A percentile compares a stretch with the other conserved stretches of the same genome.
These are phyloP conservation scores for Leptomonas seymouri DNA, from an alignment of 208 protist genomes.

Conservation along the genomic window DNA sequence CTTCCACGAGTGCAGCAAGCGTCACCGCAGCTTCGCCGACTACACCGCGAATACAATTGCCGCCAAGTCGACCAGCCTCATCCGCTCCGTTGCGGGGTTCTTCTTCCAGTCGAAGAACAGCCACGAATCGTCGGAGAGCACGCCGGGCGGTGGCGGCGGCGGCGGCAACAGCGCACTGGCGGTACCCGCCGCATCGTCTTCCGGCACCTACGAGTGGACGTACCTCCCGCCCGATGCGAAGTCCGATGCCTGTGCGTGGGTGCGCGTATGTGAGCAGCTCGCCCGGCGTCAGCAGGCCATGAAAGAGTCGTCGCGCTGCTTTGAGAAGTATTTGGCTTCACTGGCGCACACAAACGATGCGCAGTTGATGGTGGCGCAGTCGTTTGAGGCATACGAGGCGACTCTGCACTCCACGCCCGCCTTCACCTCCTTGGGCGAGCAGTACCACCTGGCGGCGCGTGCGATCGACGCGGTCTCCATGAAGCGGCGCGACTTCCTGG, in stretches of 20 bases:
- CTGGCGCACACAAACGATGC: constrained; percentile 33
- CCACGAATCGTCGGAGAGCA: constrained; percentile 26
- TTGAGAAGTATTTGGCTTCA: constrained; percentile 51
- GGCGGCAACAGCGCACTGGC: constrained; percentile 11
- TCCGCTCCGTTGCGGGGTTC: constrained; percentile 61
- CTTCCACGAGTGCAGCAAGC: constrained; percentile 61
- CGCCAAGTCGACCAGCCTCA: constrained; percentile 52
- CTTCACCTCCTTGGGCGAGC: constrained; percentile 30
- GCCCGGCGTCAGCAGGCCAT: constrained; percentile 46
- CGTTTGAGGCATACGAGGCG: constrained; percentile 42
- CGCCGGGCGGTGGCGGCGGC: constrained; percentile 6
- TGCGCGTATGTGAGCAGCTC: constrained; percentile 42
- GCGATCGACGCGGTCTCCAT: constrained; percentile 34
- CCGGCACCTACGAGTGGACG: constrained; percentile 33
- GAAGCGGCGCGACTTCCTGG: constrained; percentile 36
- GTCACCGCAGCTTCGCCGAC: constrained; percentile 51
- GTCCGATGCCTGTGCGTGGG: constrained; percentile 50
- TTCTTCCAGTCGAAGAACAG: constrained; percentile 30
- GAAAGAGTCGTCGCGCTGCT: constrained; percentile 39
- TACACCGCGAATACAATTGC: constrained; percentile 60
- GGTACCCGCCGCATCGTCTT: constrained; percentile 20
- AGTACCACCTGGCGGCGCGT: constrained; percentile 25
- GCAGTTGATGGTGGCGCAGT: constrained; percentile 38
- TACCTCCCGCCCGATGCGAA: constrained; percentile 30
- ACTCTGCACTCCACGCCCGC: constrained; percentile 32